Conservation (phyloP, 176 grass and related monocot species). For the Oryza meridionalis region DNA sequence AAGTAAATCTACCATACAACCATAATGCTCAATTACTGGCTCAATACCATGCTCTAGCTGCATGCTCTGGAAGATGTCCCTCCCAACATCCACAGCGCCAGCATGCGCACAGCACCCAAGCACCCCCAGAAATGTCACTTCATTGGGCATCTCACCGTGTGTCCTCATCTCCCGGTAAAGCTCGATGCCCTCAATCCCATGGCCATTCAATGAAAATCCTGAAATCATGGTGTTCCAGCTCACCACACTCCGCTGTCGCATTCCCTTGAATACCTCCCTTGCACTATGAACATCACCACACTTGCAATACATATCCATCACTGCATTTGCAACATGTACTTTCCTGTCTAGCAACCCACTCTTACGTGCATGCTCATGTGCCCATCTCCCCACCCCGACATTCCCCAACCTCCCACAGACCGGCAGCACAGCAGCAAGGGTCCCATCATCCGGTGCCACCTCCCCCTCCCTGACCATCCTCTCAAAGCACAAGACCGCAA, state of each 20-base stretch:
- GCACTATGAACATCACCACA: conserved; percentile 54
- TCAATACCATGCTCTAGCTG: conserved; percentile 31
- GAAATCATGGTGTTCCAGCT: conserved; percentile 63
- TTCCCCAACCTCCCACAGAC: conserved; percentile 55
- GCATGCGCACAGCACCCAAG: conserved; percentile 65
- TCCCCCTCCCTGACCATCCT: conserved; percentile 41
- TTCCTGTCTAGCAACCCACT: conserved; percentile 25
- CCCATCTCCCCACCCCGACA: conserved; percentile 41
- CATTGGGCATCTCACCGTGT: conserved; percentile 39
- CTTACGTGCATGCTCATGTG: conserved; percentile 44
- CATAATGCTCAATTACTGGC: conserved; percentile 57
- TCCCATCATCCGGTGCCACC: conserved; percentile 53
- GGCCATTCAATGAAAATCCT: conserved; percentile 55
- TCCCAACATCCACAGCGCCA: conserved; percentile 52
- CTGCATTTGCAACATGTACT: conserved; percentile 52
- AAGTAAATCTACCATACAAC: conserved; percentile 67
- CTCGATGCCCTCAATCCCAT: conserved; percentile 45
- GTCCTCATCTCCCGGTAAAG: conserved; percentile 54
- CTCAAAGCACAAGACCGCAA: conserved; percentile 43
- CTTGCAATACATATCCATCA: conserved; percentile 76
- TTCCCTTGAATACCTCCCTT: conserved; percentile 39
- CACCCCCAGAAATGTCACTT: conserved; percentile 56
- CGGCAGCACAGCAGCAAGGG: conserved; percentile 44
- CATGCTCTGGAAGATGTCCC: conserved; percentile 55
- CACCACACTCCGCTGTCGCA: conserved; percentile 45